Base-by-base conservation (phyloP, 2,329 filamentous ascomycete species). In the Pyrenophora tritici-repentis region DNA sequence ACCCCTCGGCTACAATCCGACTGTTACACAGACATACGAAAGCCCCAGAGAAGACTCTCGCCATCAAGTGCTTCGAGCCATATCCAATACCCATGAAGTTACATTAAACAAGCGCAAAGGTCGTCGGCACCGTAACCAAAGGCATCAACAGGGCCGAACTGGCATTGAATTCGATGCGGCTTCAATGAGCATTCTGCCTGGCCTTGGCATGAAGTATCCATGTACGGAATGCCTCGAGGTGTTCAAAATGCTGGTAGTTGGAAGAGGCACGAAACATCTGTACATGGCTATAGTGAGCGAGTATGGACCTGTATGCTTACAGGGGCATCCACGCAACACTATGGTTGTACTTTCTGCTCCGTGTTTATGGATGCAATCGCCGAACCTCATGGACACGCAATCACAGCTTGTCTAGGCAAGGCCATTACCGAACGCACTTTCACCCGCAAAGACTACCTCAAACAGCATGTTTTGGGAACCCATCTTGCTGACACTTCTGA, bases 191-290 rank as follows among this genome's bases (percentile, higher is more conserved):
- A 29, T 13, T 0, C 2, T 17, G 3, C 12, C 13, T 1, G 17
- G 31, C 2, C 3, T 9, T 16, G 35, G 24, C 1, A 47, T 43
- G 1, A 26, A 5, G 5, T 61, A 37, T 24, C 34, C 47, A 0
- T 59, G 59, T 18, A 62, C 56, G 1, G 47, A 42, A 2, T 62
- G 59, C 20, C 20, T 31, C 1, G 40, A 43, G 12, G 20, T 50
- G 1, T 62, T 62, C 47, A 52, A 51, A 34, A 48, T 13, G 12
- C 13, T 6, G 59, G 41, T 6, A 35, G 17, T 2, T 62, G 53
- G 59, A 59, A 54, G 38, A 39, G 59, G 37, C 59, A 62, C 34
- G 58, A 61, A 26, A 17, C 24, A 1, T 35, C 42, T 12, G 55
- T 56, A 8, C 58, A 62, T 17, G 42, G 37, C 9, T 50, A 40